These are phyloP conservation scores for Plantago coronopus DNA, from an alignment of 305 asterid genomes.

Conservation along the genomic window DNA sequence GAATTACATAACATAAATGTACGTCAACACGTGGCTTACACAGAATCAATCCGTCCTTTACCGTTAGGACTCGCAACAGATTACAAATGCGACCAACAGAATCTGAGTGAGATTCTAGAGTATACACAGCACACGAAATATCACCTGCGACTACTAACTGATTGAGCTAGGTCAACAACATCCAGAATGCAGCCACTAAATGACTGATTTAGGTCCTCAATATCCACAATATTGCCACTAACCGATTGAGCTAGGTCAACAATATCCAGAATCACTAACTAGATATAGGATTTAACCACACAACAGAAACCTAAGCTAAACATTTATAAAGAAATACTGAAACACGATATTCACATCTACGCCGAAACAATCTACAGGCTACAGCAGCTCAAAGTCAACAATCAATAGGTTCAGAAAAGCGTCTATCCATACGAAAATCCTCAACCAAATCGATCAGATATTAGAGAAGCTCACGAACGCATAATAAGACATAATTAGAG, in stretches of 20 bases:
- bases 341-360: neutral
- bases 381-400: neutral
- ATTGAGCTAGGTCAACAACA: neutral
- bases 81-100: neutral
- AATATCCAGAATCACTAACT: neutral
- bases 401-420: neutral
- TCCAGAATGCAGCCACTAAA: neutral
- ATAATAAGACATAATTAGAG: too few species aligned
- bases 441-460: neutral
- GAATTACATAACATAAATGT: neutral
- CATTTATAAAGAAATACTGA: neutral
- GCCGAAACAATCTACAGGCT: too few species aligned
- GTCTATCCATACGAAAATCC: neutral
- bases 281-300: neutral
- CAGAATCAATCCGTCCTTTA: neutral
- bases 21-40: neutral
- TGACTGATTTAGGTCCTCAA: neutral
- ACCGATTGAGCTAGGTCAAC: neutral
- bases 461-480: neutral
- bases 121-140: neutral
- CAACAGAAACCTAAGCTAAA: neutral
- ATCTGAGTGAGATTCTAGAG: neutral
- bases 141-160: neutral
- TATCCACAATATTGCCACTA: neutral
- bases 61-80: neutral